A percentile compares a stretch with the other conserved stretches of the same genome.
Evolutionary conservation across 495 filamentous ascomycete species (phyloP).

Genomic region (Neurospora sp.): DNA sequence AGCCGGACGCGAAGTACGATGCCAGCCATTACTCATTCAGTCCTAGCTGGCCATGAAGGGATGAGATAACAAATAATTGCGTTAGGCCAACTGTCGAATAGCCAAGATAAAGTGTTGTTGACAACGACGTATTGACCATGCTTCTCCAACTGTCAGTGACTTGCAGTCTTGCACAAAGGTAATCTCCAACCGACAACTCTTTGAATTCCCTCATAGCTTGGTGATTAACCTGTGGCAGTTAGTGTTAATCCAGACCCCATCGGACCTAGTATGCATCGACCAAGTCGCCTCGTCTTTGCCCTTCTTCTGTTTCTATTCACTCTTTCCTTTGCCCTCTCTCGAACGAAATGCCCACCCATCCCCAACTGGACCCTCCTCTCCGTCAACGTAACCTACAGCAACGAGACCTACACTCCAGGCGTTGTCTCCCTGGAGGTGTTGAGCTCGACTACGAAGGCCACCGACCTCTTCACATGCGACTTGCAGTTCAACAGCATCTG

Average conservation of each 20-base stretch:
- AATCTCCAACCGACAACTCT: neutral
- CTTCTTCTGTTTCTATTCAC: neutral
- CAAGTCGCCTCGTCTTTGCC: neutral
- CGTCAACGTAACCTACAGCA: constrained; percentile 1
- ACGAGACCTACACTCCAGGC: constrained; percentile 3
- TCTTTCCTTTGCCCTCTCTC: neutral
- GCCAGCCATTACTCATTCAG: neutral
- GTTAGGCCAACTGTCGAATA: neutral
- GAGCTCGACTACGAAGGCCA: neutral
- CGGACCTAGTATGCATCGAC: neutral
- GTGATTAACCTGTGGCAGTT: neutral
- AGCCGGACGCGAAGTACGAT: neutral
- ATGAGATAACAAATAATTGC: neutral
- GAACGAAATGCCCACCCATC: neutral
- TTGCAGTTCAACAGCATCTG: constrained; percentile 5
- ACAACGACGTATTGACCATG: neutral
- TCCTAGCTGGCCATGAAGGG: neutral
- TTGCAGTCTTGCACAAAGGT: neutral
- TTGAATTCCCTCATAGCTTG: neutral
- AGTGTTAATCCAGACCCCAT: neutral
- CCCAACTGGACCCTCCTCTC: constrained; percentile 2
- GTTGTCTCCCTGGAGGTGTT: neutral
- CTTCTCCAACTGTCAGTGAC: neutral
- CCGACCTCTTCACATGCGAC: neutral
- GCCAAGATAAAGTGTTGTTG: neutral